phyloP scores from a whole-genome alignment of 495 filamentous ascomycete genomes.

The Apodospora peruviana region DNA sequence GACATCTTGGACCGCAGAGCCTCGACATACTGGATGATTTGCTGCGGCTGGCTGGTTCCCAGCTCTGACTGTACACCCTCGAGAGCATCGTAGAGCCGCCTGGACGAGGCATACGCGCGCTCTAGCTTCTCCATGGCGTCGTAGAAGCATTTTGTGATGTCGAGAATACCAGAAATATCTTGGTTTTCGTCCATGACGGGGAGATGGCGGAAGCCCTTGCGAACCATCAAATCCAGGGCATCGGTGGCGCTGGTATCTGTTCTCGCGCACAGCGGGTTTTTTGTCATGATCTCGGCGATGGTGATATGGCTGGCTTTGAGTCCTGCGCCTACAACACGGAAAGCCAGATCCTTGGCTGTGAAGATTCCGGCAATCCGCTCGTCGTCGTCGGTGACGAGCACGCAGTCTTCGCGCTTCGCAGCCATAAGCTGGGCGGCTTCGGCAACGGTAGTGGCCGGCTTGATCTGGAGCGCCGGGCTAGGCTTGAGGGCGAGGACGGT shows the following conservation, averaged over 20 bases:
- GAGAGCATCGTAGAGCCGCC: slow-evolving; percentile 92
- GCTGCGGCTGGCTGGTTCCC: slow-evolving; percentile 91
- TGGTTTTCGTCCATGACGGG: slow-evolving; percentile 99
- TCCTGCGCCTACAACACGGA: slow-evolving; percentile 91
- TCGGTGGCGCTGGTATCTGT: slow-evolving; percentile 98
- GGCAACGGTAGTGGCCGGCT: slow-evolving; percentile 87
- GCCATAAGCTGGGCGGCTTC: slow-evolving; percentile 99
- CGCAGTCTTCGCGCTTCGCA: slow-evolving; percentile 96
- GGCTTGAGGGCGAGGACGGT: slow-evolving; percentile 93
- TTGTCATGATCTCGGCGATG: slow-evolving; percentile 98
- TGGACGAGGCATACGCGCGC: slow-evolving; percentile 90
- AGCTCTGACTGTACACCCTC: slow-evolving; percentile 99
- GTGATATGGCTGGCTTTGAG: slow-evolving; percentile 84
- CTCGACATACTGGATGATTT: slow-evolving; percentile 98
- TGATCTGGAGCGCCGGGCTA: slow-evolving; percentile 95
- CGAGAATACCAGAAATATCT: slow-evolving; percentile 94
- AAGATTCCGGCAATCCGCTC: slow-evolving; percentile 98
- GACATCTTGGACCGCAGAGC: slow-evolving; percentile 95
- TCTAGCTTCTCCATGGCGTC: slow-evolving; percentile 99
- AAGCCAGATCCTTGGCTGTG: slow-evolving; percentile 97
- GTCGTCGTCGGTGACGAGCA: slow-evolving; percentile 97
- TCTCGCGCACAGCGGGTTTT: slow-evolving; percentile 94
- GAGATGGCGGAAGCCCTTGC: slow-evolving; percentile 94
- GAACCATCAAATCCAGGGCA: slow-evolving; percentile 94
- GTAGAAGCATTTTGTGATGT: slow-evolving; percentile 99